These are phyloP conservation scores for Salisapilia sapeloensis DNA, from an alignment of 352 stramenopile genomes.

Conservation along the genomic window DNA sequence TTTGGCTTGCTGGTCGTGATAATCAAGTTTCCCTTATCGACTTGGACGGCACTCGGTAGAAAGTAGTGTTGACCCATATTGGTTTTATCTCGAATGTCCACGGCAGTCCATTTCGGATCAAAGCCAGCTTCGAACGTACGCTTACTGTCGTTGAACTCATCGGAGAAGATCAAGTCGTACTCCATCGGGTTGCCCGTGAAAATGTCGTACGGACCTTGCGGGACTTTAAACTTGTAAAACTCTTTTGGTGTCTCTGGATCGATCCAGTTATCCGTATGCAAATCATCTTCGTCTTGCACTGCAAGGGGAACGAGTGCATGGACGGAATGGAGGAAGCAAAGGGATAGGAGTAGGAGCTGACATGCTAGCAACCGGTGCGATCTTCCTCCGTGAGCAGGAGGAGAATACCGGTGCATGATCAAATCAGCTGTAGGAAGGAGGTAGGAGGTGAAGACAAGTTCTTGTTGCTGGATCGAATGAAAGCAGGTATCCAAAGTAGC, in stretches of 20 bases:
- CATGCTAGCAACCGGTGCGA: too few species aligned
- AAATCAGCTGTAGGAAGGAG: too few species aligned
- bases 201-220: conserved; percentile 15
- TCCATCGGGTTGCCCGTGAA: conserved; percentile 11
- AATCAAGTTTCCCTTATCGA: conserved; percentile 87
- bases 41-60: conserved; percentile 82
- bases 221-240: conserved; percentile 21
- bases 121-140: conserved; percentile 88
- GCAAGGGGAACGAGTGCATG: conserved; percentile 1
- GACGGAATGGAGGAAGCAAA: too few species aligned
- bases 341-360: too few species aligned
- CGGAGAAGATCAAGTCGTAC: conserved; percentile 88
- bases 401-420: too few species aligned
- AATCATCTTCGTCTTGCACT: conserved; percentile 1
- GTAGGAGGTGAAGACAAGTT: too few species aligned
- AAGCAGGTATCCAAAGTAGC: too few species aligned
- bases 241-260: conserved; percentile 57
- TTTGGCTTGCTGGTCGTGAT: conserved; percentile 82
- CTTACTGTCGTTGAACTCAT: conserved; percentile 92
- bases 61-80: conserved; percentile 96
- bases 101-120: conserved; percentile 91
- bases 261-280: conserved; percentile 36
- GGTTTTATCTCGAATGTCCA: conserved; percentile 89
- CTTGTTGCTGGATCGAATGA: too few species aligned
- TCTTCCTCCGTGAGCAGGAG: too few species aligned